Base-by-base conservation (phyloP, 352 stramenopile species). In the Blastocystis sp. region DNA sequence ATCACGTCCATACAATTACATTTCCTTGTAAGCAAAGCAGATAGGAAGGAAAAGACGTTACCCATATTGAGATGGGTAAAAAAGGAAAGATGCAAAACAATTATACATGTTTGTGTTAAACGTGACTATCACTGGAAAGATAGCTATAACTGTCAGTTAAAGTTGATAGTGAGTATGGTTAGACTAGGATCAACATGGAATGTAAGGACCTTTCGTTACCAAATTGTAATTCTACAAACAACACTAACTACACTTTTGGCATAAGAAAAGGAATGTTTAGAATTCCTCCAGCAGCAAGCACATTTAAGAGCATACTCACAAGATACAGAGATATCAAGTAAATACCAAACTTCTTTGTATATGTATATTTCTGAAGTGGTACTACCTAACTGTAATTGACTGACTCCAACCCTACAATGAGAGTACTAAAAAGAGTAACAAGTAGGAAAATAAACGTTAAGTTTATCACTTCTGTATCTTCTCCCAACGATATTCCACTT, bases 381-480 rank as follows among this genome's bases (percentile, higher is more conserved):
- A 83, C 71, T 11, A 74, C 63, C 63, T 74, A 74, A 1, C 1
- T 4, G 12, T 37, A 4, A 74, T 43, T 6, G 1, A 37, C 6
- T 7, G 27, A 21, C 1, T 0, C 9, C 7, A 27, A 12, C 1
- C 32, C 32, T 7, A 83, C 71, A 46, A 83, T 83, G n/a, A 83
- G 51, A 43, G 71, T 83, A 37, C 42, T 66, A 19, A 89, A 12
- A 9, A 77, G 57, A 12, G 88, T 80, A 35, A 89, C 57, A n/a
- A 88, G 16, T 78, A 89, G 74, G 24, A 88, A 88, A 43, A 87
- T 89, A 65, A 73, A 80, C 7, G 85, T 75, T 32, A 86, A 58
- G 35, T 75, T 88, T n/a, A 88, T 89, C 24, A 88, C 65, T 24
- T 67, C 51, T 19, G 83, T 85, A 43, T 83, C 69, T 58, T 88